These are phyloP conservation scores for Pseudogymnoascus sp. DNA, from an alignment of 2,329 filamentous ascomycete genomes.

Conservation along the genomic window DNA sequence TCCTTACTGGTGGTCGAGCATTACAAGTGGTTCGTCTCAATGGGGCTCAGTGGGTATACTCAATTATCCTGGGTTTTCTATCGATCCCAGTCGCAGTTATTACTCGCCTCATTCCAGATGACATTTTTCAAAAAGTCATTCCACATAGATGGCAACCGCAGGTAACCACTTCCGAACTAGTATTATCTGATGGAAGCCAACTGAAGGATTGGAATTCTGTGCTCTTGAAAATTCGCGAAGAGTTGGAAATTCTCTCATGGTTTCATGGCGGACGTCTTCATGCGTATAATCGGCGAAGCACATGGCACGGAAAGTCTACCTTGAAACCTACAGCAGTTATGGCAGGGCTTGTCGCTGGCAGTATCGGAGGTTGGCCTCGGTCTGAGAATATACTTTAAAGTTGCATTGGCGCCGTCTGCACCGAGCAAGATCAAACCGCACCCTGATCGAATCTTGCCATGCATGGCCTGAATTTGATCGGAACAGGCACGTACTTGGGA, in stretches of 20 bases:
- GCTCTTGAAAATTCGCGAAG: background rate
- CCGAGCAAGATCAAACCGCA: too few relatives aligned
- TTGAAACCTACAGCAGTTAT: constrained; percentile 50
- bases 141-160: constrained; percentile 14
- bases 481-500: too few relatives aligned
- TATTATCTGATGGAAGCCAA: background rate
- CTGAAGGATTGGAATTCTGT: background rate
- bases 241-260: background rate
- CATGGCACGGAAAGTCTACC: background rate
- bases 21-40: constrained; percentile 59
- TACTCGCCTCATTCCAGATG: constrained; percentile 76
- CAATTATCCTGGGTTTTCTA: constrained; percentile 72
- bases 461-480: too few relatives aligned
- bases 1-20: constrained; percentile 74
- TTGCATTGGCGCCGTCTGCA: too few relatives aligned
- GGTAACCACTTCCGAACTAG: background rate
- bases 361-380: constrained; percentile 66
- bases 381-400: too few relatives aligned
- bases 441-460: too few relatives aligned
- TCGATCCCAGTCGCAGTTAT: constrained; percentile 77
- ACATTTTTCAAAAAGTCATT: constrained; percentile 22
- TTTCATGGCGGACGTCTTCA: background rate
- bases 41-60: constrained; percentile 77
- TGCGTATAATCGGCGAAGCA: background rate
- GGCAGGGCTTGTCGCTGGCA: constrained; percentile 73